phyloP scores from a whole-genome alignment of 2,329 filamentous ascomycete genomes.

The Sporothrix humicola region DNA sequence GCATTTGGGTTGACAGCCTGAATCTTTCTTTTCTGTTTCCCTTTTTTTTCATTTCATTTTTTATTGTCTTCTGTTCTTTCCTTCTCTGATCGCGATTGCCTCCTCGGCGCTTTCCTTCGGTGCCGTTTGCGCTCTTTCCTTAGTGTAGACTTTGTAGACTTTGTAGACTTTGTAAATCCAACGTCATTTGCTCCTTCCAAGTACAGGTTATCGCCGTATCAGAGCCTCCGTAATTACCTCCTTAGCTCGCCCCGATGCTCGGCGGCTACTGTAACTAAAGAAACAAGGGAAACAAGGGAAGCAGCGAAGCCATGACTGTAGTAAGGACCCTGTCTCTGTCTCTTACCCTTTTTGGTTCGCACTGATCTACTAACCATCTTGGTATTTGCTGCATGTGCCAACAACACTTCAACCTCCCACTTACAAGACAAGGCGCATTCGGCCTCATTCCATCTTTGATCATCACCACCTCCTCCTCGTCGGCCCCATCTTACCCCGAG shows the following conservation, averaged over 20 bases:
- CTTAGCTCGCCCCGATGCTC: conserved; percentile 31
- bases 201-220: conserved; percentile 21
- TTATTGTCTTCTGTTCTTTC: background rate
- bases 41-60: background rate
- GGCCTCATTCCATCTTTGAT: background rate
- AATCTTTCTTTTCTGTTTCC: background rate
- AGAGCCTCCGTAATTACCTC: conserved; percentile 30
- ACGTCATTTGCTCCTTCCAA: conserved; percentile 10
- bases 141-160: background rate
- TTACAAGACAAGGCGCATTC: conserved; percentile 5
- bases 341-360: background rate
- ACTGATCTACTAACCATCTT: background rate
- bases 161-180: background rate
- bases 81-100: background rate
- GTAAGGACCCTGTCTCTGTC: background rate
- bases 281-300: background rate
- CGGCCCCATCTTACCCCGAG: background rate
- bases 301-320: background rate
- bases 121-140: conserved; percentile 8
- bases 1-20: background rate
- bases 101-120: background rate
- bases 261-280: conserved; percentile 24
- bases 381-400: background rate
- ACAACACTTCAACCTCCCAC: background rate
- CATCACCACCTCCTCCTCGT: background rate